Evolutionary conservation across 2,329 filamentous ascomycete species (phyloP).

Genomic region (Calonectria ilicicola): DNA sequence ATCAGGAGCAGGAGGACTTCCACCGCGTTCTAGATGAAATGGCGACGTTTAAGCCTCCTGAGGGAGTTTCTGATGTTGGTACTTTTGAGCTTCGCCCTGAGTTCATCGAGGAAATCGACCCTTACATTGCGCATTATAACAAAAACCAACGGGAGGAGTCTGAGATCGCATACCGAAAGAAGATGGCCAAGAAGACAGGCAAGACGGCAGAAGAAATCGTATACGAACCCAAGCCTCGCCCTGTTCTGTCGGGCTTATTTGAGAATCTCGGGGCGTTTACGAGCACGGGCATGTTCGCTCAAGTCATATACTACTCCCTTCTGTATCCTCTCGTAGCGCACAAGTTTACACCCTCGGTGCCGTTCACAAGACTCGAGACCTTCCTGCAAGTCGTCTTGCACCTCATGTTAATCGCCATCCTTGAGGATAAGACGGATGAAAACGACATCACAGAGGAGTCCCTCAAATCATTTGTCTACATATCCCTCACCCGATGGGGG

Average conservation of each 20-base stretch:
- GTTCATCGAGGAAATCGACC: slow-evolving; percentile 89
- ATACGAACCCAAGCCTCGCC: slow-evolving; percentile 86
- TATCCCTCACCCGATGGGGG: slow-evolving; percentile 74
- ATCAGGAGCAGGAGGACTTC: slow-evolving; percentile 90
- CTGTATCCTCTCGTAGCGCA: slow-evolving; percentile 81
- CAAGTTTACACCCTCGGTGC: slow-evolving; percentile 78
- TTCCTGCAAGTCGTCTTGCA: slow-evolving; percentile 94
- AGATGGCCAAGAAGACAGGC: slow-evolving; percentile 88
- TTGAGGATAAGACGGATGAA: slow-evolving; percentile 79
- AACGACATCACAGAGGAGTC: slow-evolving; percentile 60
- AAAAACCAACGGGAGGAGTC: slow-evolving; percentile 98
- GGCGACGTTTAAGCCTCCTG: slow-evolving; percentile 88
- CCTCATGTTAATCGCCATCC: slow-evolving; percentile 84
- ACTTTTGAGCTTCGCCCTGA: slow-evolving; percentile 93
- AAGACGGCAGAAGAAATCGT: slow-evolving; percentile 86
- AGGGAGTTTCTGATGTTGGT: slow-evolving; percentile 91
- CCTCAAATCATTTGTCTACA: slow-evolving; percentile 76
- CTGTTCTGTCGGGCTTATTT: slow-evolving; percentile 83
- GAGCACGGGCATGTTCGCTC: slow-evolving; percentile 85
- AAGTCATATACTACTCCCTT: slow-evolving; percentile 90
- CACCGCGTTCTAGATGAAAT: slow-evolving; percentile 87
- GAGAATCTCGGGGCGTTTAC: slow-evolving; percentile 83
- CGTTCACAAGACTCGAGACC: slow-evolving; percentile 85
- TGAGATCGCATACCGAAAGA: slow-evolving; percentile 87
- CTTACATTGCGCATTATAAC: slow-evolving; percentile 95